Evolutionary conservation across 1,284 basidiomycete species (phyloP), one percentile per base, ranked within the genome.

Genomic region (Ganoderma sinense): DNA sequence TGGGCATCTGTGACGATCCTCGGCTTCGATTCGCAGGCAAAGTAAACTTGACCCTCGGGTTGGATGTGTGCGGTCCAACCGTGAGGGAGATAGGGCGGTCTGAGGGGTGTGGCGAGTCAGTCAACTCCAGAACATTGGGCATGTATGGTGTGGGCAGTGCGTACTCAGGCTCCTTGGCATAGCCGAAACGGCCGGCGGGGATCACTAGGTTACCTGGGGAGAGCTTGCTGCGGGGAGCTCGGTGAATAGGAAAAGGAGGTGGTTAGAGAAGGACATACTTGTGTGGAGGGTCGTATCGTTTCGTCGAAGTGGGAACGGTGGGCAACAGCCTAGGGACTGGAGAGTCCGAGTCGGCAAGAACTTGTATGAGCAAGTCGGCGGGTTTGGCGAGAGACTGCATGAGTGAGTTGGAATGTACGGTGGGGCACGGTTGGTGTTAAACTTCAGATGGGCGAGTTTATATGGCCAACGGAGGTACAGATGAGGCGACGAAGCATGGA

Each of bases 11-110:
- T 80, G 31, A 78, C 73, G 11, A 79, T 48, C 8, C 66, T 62
- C 3, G 71, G 74, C 4, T 59, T 33, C 1, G 67, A 43, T 0
- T 71, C 64, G 41, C 69, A 65, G 1, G 67, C 69, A 31, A 78
- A 80, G 68, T 80, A 80, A 6, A 61, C 40, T 62, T 77, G 74
- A 1, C 80, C 80, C 63, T 80, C 79, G 1, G 80, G 79, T 58
- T 80, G 75, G n/a, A 71, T 61, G 56, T 68, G 59, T 0, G 65
- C 33, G 1, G 65, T 53, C 78, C 80, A 81, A 0, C 65, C 66
- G 3, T 45, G 60, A 18, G 78, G 77, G 13, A 78, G 68, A 53
- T 77, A 78, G 5, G 36, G 64, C 7, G 78, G 75, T 55, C 78
- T 80, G 8, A 26, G 7, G 36, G 20, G 23, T 10, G 45, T 8